Conservation (phyloP, 1,284 basidiomycete species). For the Trichosporon faecale region DNA sequence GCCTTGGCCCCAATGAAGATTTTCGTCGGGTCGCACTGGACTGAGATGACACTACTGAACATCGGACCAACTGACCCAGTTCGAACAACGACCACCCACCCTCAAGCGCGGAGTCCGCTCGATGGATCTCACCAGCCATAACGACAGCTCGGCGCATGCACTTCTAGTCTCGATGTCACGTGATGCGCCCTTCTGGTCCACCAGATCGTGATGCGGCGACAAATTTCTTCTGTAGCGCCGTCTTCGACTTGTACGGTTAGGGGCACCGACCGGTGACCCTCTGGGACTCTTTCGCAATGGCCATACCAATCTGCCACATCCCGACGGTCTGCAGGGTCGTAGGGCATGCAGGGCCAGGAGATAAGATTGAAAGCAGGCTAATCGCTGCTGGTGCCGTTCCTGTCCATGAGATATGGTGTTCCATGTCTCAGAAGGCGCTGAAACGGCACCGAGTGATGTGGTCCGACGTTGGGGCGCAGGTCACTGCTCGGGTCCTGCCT, state of each 20-base stretch:
- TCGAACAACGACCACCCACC: not conserved
- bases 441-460: not conserved
- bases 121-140: too few relatives aligned
- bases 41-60: not conserved
- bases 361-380: not conserved
- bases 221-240: too few relatives aligned
- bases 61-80: not conserved
- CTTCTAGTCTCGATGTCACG: not conserved
- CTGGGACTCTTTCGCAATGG: not conserved
- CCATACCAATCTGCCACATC: not conserved
- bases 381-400: not conserved
- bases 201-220: too few relatives aligned
- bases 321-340: not conserved
- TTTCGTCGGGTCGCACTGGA: not conserved
- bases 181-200: too few relatives aligned
- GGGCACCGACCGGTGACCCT: not conserved
- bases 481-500: too few relatives aligned
- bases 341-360: not conserved
- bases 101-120: not conserved
- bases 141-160: not conserved
- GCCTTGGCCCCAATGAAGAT: not conserved
- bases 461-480: not conserved
- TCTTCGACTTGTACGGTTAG: not conserved
- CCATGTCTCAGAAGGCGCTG: not conserved
- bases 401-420: not conserved